Base-by-base conservation (phyloP, 2,329 filamentous ascomycete species). In the Teratosphaeria epicoccoides region DNA sequence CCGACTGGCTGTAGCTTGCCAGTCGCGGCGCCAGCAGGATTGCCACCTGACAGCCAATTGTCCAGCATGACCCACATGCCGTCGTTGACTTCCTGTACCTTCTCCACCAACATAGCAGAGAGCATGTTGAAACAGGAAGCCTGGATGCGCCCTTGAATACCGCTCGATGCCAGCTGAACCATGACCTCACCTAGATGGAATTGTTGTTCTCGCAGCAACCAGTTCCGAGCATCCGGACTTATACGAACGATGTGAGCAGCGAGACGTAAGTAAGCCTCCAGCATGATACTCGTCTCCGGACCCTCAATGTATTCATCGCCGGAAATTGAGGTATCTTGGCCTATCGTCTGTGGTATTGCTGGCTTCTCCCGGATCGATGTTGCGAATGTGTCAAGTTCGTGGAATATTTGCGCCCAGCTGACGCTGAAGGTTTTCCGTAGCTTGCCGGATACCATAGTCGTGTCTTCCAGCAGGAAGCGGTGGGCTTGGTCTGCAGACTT, bases 221-320 rank as follows among this genome's bases (percentile, higher is more conserved):
- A 95, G 28, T 79, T 71, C 47, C 91, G 80, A 1, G 88, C 85
- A 20, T 76, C 73, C 53, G 79, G 75, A 63, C 88, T 95, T 64
- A 91, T 82, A 22, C 79, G 76, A 55, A 85, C 84, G 9, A 98
- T 74, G 67, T 94, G 88, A 3, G 88, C 82, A 61, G 95, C 86
- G 4, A 98, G 77, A 25, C 91, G 83, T 49, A 98, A 76, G 66
- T 97, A 97, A 60, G 88, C 91, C 65, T 96, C 89, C 24, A 98
- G 76, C 88, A 98, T 96, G 70, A 95, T 87, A n/a, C 85, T 84
- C 40, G 88, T 94, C 68, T 98, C 94, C 3, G 89, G 87, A 65
- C 96, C 91, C 24, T 95, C 89, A 54, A 88, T 82, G 29, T 54
- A 53, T 14, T 61, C 55, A 23, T 52, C 52, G 23, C 59, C 62